phyloP scores from a whole-genome alignment of 2,329 filamentous ascomycete genomes.

The Dissoconium aciculare region DNA sequence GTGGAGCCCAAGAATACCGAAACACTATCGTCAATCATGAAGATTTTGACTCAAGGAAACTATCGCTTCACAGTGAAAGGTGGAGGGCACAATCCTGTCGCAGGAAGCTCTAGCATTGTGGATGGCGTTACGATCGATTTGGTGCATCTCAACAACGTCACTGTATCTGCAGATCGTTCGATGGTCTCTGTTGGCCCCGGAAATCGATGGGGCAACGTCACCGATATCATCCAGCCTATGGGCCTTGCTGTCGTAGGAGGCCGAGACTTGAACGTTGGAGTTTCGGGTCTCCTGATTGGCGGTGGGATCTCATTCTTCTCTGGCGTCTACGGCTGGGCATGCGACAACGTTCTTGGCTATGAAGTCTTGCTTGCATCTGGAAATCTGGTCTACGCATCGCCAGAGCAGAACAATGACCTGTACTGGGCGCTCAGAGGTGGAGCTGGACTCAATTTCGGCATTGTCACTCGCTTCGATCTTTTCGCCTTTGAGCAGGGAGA shows the following conservation, averaged over 20 bases:
- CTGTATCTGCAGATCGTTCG: no score
- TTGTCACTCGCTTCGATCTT: slow-evolving; percentile 9
- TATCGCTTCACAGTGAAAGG: no score
- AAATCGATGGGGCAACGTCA: slow-evolving; percentile 11
- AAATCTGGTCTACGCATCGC: slow-evolving; percentile 13
- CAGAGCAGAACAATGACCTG: slow-evolving; percentile 7
- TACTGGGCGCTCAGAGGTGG: slow-evolving; percentile 11
- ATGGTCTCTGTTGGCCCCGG: slow-evolving; percentile 12
- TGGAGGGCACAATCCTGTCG: no score
- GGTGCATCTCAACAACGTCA: no score
- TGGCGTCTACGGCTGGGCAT: slow-evolving; percentile 17
- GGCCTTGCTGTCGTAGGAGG: slow-evolving; percentile 14
- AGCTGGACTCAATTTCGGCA: slow-evolving; percentile 8
- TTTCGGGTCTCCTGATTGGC: slow-evolving; percentile 18
- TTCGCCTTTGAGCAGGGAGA: slow-evolving; percentile 11
- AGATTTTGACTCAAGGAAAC: no score
- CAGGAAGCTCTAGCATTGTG: no score
- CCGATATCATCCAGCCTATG: slow-evolving; percentile 9
- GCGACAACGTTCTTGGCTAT: slow-evolving; percentile 19
- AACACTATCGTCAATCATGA: no score
- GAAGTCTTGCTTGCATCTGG: slow-evolving; percentile 17
- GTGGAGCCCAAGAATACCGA: no score
- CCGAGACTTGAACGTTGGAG: slow-evolving; percentile 15
- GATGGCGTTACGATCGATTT: no score
- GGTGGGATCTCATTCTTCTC: slow-evolving; percentile 22